phyloP scores from a whole-genome alignment of 2,329 filamentous ascomycete genomes.

The Leptographium lundbergii region DNA sequence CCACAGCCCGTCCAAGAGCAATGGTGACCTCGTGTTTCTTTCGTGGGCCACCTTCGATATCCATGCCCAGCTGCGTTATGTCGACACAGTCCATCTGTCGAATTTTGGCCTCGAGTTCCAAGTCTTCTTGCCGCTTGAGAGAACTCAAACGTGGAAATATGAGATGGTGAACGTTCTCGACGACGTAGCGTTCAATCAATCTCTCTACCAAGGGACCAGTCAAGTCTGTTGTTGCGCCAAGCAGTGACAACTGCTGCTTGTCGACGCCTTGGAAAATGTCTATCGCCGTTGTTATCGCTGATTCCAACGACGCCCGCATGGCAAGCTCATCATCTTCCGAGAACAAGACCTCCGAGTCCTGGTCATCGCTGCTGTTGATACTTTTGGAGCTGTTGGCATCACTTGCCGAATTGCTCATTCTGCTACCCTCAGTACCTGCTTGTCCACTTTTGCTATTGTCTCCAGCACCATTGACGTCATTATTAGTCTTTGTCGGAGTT shows the following conservation, averaged over 20 bases:
- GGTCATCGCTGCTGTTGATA: slow-evolving; percentile 8
- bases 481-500: slow-evolving; percentile 20
- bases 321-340: slow-evolving; percentile 84
- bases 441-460: neutral
- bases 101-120: slow-evolving; percentile 80
- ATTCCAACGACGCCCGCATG: slow-evolving; percentile 81
- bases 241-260: slow-evolving; percentile 81
- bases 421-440: neutral
- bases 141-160: slow-evolving; percentile 73
- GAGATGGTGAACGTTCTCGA: slow-evolving; percentile 83
- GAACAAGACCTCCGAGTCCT: slow-evolving; percentile 48
- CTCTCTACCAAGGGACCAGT: slow-evolving; percentile 87
- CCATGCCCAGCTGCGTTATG: slow-evolving; percentile 85
- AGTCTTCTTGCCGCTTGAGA: slow-evolving; percentile 68
- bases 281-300: slow-evolving; percentile 83
- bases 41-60: slow-evolving; percentile 62
- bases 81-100: slow-evolving; percentile 89
- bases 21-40: slow-evolving; percentile 73
- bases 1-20: slow-evolving; percentile 65
- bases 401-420: neutral
- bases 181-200: slow-evolving; percentile 87
- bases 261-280: slow-evolving; percentile 94
- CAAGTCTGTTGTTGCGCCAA: slow-evolving; percentile 86
- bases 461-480: neutral
- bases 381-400: neutral